Evolutionary conservation across 225 moss, liverwort and hornwort genomes (phyloP).

Genomic region (Rhytidiadelphus loreus): DNA sequence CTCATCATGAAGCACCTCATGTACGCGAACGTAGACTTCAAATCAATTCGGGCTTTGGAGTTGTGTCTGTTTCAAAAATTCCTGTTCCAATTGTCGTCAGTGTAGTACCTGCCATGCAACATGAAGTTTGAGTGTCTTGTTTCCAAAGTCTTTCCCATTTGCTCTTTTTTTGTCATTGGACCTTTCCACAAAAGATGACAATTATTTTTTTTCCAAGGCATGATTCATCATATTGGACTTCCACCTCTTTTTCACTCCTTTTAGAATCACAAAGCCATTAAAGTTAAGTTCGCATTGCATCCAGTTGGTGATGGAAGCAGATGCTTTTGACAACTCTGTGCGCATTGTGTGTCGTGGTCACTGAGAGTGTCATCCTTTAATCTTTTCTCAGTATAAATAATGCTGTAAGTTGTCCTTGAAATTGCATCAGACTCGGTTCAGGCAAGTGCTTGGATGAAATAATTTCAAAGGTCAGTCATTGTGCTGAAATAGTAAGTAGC

Average conservation of each 20-base stretch:
- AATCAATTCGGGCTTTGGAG: background rate
- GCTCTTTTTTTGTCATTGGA: background rate
- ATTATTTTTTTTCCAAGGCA: background rate
- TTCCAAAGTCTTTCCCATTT: background rate
- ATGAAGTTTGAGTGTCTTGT: background rate
- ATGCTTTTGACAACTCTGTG: background rate
- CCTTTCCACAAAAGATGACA: background rate
- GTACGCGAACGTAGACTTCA: background rate
- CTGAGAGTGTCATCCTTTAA: background rate
- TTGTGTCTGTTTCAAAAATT: background rate
- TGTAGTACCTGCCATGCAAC: background rate
- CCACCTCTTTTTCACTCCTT: background rate
- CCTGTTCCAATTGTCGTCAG: background rate
- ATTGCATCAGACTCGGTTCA: background rate
- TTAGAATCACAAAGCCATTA: background rate
- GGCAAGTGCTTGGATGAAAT: accelerated
- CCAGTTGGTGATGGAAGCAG: background rate
- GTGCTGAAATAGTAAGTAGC: background rate
- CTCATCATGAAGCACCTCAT: background rate
- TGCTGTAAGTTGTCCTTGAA: background rate
- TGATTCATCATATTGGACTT: background rate
- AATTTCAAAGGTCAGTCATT: background rate
- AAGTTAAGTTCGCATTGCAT: background rate
- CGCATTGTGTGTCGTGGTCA: too few species aligned
- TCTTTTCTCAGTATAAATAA: too few species aligned